A percentile compares a stretch with the other conserved stretches of the same genome.
These are phyloP conservation scores for Eimeria maxima DNA, from an alignment of 169 alveolate species.

Conservation along the genomic window DNA sequence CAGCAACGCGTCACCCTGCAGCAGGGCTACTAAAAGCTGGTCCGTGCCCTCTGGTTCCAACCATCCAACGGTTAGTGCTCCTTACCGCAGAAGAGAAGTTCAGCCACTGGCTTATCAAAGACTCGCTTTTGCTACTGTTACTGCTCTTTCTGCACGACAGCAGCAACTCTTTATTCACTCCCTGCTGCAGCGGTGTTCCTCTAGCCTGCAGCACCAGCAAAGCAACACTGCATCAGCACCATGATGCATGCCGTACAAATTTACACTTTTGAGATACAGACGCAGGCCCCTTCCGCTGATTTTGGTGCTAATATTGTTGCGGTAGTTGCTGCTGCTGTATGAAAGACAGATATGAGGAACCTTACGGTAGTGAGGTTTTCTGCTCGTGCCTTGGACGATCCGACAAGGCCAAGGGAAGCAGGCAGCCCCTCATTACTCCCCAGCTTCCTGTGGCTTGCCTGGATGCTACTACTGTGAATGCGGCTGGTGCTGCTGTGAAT, in stretches of 20 bases:
- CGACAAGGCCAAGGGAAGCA: neutral
- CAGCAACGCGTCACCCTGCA: neutral
- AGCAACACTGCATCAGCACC: neutral
- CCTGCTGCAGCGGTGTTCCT: neutral
- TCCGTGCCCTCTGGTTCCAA: neutral
- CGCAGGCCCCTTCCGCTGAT: neutral
- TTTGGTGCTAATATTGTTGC: neutral
- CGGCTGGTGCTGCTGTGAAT: neutral
- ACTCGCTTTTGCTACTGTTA: neutral
- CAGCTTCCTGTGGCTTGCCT: neutral
- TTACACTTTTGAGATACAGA: neutral
- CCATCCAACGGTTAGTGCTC: neutral
- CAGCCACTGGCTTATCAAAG: conserved; percentile 47
- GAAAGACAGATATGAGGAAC: neutral
- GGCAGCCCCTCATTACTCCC: neutral
- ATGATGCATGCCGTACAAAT: neutral
- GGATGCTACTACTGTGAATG: neutral
- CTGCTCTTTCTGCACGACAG: neutral
- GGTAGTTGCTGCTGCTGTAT: neutral
- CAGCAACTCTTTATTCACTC: neutral
- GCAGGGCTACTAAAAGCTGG: neutral
- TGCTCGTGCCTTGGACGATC: neutral
- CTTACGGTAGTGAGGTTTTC: too few species aligned
- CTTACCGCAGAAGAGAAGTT: conserved; percentile 50
- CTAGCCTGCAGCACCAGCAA: neutral